A percentile compares a stretch with the other conserved stretches of the same genome.
These are phyloP conservation scores for Bombardia bombarda DNA, from an alignment of 495 filamentous ascomycete species.

Conservation along the genomic window DNA sequence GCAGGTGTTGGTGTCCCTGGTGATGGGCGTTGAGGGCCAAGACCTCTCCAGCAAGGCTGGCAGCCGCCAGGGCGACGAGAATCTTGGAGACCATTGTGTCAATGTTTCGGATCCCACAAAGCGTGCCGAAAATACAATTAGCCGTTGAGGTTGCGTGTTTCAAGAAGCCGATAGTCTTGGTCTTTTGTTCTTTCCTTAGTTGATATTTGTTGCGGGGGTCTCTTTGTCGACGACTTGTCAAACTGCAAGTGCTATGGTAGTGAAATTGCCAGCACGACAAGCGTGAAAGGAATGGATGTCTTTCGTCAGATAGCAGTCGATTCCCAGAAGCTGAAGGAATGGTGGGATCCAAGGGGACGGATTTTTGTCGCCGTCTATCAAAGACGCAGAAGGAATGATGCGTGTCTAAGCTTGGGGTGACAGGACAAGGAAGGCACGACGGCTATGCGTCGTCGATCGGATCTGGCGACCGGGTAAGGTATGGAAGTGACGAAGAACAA, in stretches of 20 bases:
- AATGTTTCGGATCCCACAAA: background rate
- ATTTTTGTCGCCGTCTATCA: conserved; percentile 25
- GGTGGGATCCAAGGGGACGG: background rate
- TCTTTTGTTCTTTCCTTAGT: background rate
- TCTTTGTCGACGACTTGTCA: background rate
- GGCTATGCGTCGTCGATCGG: conserved; percentile 21
- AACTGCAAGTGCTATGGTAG: background rate
- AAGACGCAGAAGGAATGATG: conserved; percentile 32
- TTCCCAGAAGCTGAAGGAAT: conserved; percentile 5
- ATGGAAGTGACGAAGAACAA: conserved; percentile 4
- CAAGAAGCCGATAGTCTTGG: too few species aligned
- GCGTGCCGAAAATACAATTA: background rate
- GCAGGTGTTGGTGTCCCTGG: conserved; percentile 15
- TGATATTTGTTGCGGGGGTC: background rate
- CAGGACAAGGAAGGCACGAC: conserved; percentile 13
- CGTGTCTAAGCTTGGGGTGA: conserved; percentile 12
- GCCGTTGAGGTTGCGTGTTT: too few species aligned
- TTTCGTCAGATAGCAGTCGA: conserved; percentile 8
- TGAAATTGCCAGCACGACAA: conserved; percentile 18
- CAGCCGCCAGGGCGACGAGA: conserved; percentile 19
- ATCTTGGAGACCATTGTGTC: conserved; percentile 21
- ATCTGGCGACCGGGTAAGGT: conserved; percentile 30
- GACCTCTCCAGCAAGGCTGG: conserved; percentile 20
- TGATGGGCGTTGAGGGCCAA: conserved; percentile 13
- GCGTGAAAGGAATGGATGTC: conserved; percentile 21